phyloP scores from a whole-genome alignment of 768 basidiomycete species.

The Amanita rubescens region DNA sequence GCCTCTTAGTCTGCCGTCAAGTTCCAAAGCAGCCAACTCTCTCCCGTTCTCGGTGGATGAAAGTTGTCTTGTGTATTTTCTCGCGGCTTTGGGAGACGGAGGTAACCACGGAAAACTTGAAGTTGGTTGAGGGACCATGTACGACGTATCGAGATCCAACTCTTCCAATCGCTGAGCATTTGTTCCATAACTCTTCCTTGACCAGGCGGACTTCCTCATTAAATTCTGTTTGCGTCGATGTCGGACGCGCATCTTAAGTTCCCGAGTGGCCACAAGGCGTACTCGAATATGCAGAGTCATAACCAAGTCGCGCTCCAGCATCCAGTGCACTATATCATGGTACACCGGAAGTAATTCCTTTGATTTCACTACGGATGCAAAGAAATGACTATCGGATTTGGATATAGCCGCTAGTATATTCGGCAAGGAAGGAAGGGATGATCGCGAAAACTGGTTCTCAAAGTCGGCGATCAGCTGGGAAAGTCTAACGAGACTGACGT shows the following conservation, averaged over 20 bases:
- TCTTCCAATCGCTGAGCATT: conserved; percentile 7
- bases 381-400: conserved; percentile 67
- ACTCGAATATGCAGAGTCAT: conserved; percentile 81
- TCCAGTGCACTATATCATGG: conserved; percentile 83
- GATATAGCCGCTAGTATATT: conserved; percentile 62
- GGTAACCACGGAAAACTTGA: conserved; percentile 39
- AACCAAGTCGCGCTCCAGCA: conserved; percentile 81
- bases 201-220: conserved; percentile 18
- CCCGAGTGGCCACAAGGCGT: conserved; percentile 70
- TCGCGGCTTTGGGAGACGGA: conserved; percentile 46
- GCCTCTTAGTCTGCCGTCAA: background rate
- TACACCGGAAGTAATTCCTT: conserved; percentile 65
- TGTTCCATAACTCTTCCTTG: conserved; percentile 7
- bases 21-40: conserved; percentile 27
- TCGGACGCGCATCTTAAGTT: conserved; percentile 68
- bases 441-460: conserved; percentile 47
- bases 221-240: conserved; percentile 31
- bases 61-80: conserved; percentile 36
- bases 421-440: conserved; percentile 62
- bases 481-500: conserved; percentile 31
- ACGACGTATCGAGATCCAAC: conserved; percentile 6
- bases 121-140: conserved; percentile 7
- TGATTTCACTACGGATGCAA: conserved; percentile 64
- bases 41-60: conserved; percentile 39
- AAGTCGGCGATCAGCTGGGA: conserved; percentile 54